A percentile compares a stretch with the other conserved stretches of the same genome.
These are phyloP conservation scores for Calonectria henricotiae DNA, from an alignment of 2,329 filamentous ascomycete species.

Conservation along the genomic window DNA sequence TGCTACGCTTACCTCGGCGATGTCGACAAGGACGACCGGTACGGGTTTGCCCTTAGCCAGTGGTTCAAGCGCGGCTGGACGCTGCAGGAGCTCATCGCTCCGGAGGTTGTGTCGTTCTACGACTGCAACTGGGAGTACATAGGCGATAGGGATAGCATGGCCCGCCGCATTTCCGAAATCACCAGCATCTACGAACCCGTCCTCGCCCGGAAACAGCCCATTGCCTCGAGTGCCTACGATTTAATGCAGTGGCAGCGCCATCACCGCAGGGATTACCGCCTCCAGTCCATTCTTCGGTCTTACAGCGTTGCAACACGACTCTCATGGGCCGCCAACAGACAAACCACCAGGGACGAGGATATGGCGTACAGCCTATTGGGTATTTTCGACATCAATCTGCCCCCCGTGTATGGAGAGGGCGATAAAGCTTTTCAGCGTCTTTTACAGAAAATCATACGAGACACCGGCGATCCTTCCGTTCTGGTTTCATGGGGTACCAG, in stretches of 20 bases:
- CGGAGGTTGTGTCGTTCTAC: constrained; percentile 51
- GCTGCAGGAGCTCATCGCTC: constrained; percentile 54
- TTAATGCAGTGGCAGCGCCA: constrained; percentile 33
- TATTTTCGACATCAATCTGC: constrained; percentile 54
- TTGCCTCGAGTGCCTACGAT: constrained; percentile 24
- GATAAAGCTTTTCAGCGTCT: constrained; percentile 47
- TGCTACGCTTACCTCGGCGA: constrained; percentile 52
- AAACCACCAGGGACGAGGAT: constrained; percentile 51
- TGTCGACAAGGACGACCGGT: constrained; percentile 31
- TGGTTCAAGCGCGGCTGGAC: constrained; percentile 51
- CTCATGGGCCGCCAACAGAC: constrained; percentile 51
- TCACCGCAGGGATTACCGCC: constrained; percentile 28
- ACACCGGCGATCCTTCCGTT: constrained; percentile 35
- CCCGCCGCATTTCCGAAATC: constrained; percentile 42
- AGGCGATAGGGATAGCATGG: constrained; percentile 48
- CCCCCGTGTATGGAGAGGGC: constrained; percentile 53
- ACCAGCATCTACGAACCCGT: constrained; percentile 46
- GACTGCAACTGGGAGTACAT: constrained; percentile 48
- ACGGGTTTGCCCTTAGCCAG: constrained; percentile 33
- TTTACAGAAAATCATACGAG: constrained; percentile 48
- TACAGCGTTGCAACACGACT: constrained; percentile 45
- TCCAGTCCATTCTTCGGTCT: constrained; percentile 35
- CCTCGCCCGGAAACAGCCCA: constrained; percentile 34
- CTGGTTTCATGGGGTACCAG: constrained; percentile 36
- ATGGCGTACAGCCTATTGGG: constrained; percentile 54